Evolutionary conservation across 768 basidiomycete species (phyloP), one percentile per base, ranked within the genome.

Genomic region (Multifurca ochricompacta): DNA sequence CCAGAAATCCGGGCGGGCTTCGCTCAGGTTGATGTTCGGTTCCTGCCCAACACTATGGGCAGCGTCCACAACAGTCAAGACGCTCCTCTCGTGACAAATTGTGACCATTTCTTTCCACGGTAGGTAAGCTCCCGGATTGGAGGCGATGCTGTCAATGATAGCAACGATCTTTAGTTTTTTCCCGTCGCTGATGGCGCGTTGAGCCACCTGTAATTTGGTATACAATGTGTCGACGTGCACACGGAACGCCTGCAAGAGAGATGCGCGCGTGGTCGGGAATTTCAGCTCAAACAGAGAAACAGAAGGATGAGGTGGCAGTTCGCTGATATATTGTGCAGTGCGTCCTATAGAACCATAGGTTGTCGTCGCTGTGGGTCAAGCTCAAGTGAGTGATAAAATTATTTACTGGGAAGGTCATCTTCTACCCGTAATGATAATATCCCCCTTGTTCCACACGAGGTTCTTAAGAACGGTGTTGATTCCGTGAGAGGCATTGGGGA

Each of bases 21-120:
- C 70, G 3, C 70, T 71, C 16, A 91, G 66, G 62, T 88, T 75
- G 53, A 88, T 73, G 50, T 77, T 68, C 6, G 76, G 61, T 62
- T 87, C 80, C 61, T 87, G 86, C 0, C 89, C 89, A 36, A 91
- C 77, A 3, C 80, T 77, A 63, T 91, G 89, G 6, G 89, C 89
- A 1, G 78, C 91, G 62, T 93, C 91, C 13, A 93, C 68, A n/a
- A 92, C 60, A 30, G 77, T 83, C 67, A 77, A 77, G 0, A 83
- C 75, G 0, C 79, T 78, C 35, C 82, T 79, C 57, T 82, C 74
- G 48, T 74, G 72, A 64, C 83, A 85, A n/a, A 87, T 69, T 3
- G 72, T 65, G 1, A 85, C 80, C 66, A 90, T 74, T 54, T 79
- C 77, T 65, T 81, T 71, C 89, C 87, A 91, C 1, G 89, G 89